Evolutionary conservation across 2,329 filamentous ascomycete genomes (phyloP), one percentile per base, ranked within the genome.

Genomic region (Didymella pomorum): DNA sequence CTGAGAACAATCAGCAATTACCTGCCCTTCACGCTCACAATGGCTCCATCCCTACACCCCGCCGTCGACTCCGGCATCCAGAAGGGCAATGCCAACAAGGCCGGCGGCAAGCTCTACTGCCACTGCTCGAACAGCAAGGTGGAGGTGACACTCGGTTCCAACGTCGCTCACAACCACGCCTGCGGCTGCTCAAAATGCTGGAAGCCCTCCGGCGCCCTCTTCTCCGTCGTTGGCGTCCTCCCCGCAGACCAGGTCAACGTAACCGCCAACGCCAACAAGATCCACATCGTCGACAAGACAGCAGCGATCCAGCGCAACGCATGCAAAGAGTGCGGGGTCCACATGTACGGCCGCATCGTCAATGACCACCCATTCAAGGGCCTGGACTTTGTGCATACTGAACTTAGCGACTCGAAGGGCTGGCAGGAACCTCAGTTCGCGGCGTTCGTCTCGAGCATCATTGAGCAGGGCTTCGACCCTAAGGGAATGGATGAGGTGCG

Each of bases 381-480:
- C 0, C 79, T 90, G n/a, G 87, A 88, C 71, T 90, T 90, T 71
- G 86, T 90, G 11, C 87, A 90, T 73, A 80, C 79, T 1, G 87
- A 90, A 76, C 77, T 90, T 43, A 84, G 82, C 18, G 78, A 82
- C 49, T 74, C 82, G 53, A 80, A 83, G 71, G 87, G 87, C n/a
- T 90, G 88, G 87, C 87, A 90, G 76, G 87, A 89, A 77, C 87
- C 87, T 7, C 87, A 89, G 69, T 90, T 90, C 64, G 87, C 87
- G 2, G 88, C 83, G 0, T 90, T 90, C 60, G 87, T 90, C 37
- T 86, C 83, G 33, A 87, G 83, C 55, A 85, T 89, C 58, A 88
- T 90, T 58, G 87, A 90, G 82, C 86, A 89, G 70, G 88, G 87
- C 1, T 88, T 85, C 66, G 74, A 82, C 45, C 84, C 87, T 0